Base-by-base conservation (phyloP, 176 grass and related monocot species). In the Echinochloa phyllopogon region DNA sequence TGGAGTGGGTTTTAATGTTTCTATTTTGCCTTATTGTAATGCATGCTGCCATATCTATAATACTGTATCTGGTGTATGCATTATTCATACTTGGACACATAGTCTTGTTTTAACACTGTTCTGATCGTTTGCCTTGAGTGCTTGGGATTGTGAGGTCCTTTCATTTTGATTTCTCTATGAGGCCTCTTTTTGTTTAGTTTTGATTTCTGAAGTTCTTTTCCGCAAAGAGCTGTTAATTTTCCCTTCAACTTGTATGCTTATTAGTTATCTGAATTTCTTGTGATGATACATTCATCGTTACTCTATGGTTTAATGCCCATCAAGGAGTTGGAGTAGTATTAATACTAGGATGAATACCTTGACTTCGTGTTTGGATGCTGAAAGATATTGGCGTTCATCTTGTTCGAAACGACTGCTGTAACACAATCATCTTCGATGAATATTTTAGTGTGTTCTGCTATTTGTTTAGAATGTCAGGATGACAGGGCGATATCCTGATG, bases 151-250 rank as follows among this genome's bases (percentile, higher is more conserved):
- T 20, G 2, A 14, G 23, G 23, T 27, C 23, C 5, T 13, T 82
- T 57, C 20, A 11, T 88, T 53, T 63, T 38, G 63, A 71, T 9
- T 80, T 81, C 25, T 87, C 13, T 20, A 74, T 37, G 48, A 75
- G 85, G 24, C 78, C 51, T 36, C 49, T 47, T 33, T 18, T 0
- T 72, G 29, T 1, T 73, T 49, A 29, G 14, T 33, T 50, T 50
- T 29, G 44, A 29, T 39, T 15, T 39, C 15, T 66, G 15, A 20
- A 39, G 6, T 6, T 39, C 3, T 3, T 7, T 3, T 45, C 20
- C 10, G 20, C 20, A 57, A 57, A n/a, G 20, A 10, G 7, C 21
- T n/a, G 55, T 20, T 0, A 57, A 8, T 57, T n/a, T 57, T 56
- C n/a, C 42, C 20, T 45, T 25, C 25, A 15, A 68, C 18, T 68